Evolutionary conservation across 148 eudicot genomes (phyloP).

Genomic region (Diospyros kaki): DNA sequence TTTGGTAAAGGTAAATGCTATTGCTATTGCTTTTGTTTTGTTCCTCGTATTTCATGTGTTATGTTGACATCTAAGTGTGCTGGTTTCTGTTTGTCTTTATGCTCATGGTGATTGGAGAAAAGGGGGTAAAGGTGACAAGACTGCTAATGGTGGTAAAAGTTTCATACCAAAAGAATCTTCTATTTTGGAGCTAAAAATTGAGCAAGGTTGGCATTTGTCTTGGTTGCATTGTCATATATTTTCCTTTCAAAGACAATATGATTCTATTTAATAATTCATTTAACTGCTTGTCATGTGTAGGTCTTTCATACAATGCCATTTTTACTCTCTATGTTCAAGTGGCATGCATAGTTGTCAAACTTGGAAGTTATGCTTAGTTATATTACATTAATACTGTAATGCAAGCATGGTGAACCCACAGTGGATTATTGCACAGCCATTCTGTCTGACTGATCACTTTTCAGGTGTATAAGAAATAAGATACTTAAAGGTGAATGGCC

Average conservation of each 20-base stretch:
- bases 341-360: neutral
- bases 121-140: conserved; percentile 66
- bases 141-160: conserved; percentile 42
- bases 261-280: neutral
- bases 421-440: neutral
- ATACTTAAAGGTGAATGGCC: neutral
- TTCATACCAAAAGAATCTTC: conserved; percentile 36
- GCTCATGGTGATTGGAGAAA: conserved; percentile 29
- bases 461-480: neutral
- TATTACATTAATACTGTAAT: neutral
- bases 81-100: neutral
- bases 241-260: neutral
- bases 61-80: neutral
- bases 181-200: conserved; percentile 43
- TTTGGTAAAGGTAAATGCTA: conserved; percentile 30
- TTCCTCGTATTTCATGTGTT: neutral
- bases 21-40: neutral
- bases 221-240: neutral
- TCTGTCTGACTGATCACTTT: neutral
- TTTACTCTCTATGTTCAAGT: neutral
- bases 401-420: neutral
- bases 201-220: conserved; percentile 45
- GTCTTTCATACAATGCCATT: neutral
- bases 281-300: neutral
- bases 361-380: neutral